These are phyloP conservation scores for Saccharomycopsis amapae DNA, from an alignment of 805 yeast species.

Conservation along the genomic window DNA sequence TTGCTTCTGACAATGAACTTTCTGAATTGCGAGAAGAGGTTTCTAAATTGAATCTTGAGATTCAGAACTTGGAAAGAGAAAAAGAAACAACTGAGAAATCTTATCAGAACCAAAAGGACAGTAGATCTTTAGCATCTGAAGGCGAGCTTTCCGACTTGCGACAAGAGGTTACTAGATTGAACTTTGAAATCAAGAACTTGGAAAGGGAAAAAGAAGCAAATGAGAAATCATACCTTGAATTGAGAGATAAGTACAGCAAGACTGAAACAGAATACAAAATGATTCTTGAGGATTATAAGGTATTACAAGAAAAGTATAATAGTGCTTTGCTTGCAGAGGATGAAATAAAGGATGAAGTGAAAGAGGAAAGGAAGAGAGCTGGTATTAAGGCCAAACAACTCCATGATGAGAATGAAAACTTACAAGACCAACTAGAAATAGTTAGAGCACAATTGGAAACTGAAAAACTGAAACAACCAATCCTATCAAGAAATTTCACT, in stretches of 20 bases:
- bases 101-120: neutral
- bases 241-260: conserved; percentile 12
- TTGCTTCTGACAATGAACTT: neutral
- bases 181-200: conserved; percentile 13
- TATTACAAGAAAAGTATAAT: conserved; percentile 20
- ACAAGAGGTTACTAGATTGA: conserved; percentile 15
- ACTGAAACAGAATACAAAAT: conserved; percentile 13
- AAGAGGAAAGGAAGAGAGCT: conserved; percentile 14
- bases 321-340: conserved; percentile 13
- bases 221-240: conserved; percentile 12
- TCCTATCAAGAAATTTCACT: conserved; percentile 1
- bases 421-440: conserved; percentile 10
- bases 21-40: conserved; percentile 9
- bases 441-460: conserved; percentile 10
- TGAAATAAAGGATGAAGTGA: conserved; percentile 9
- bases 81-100: conserved; percentile 10
- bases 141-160: neutral
- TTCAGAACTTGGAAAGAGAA: conserved; percentile 18
- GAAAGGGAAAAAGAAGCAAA: conserved; percentile 15
- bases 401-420: conserved; percentile 8
- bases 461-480: conserved; percentile 6
- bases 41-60: conserved; percentile 11
- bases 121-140: neutral
- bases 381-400: conserved; percentile 5
- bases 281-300: conserved; percentile 19